Evolutionary conservation across 1,284 basidiomycete genomes (phyloP).

Genomic region (Irpex sp.): DNA sequence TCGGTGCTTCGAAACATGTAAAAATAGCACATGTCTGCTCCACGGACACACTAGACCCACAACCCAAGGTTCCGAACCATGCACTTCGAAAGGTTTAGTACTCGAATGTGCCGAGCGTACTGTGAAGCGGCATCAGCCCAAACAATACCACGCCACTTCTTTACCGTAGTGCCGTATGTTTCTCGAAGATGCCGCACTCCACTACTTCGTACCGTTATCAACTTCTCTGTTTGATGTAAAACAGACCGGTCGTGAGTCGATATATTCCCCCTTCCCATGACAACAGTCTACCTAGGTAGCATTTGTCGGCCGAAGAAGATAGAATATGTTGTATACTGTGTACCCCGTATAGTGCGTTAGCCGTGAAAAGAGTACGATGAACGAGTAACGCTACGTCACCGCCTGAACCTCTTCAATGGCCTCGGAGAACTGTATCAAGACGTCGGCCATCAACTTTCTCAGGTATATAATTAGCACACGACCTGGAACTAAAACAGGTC

Average conservation of each 20-base stretch:
- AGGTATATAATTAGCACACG: background rate
- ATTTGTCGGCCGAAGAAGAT: background rate
- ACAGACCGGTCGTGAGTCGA: too few species aligned
- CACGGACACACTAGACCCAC: background rate
- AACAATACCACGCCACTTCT: background rate
- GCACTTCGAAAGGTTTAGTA: background rate
- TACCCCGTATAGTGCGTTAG: background rate
- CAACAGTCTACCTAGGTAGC: background rate
- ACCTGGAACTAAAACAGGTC: background rate
- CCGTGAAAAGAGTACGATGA: background rate
- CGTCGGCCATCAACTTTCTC: background rate
- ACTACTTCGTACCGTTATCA: background rate
- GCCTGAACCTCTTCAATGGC: background rate
- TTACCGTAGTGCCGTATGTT: background rate
- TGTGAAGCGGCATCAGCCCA: background rate
- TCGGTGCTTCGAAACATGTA: background rate
- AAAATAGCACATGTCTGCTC: background rate
- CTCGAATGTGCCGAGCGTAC: background rate
- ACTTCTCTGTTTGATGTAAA: background rate
- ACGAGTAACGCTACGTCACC: background rate
- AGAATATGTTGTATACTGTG: background rate
- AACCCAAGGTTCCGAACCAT: background rate
- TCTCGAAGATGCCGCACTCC: background rate
- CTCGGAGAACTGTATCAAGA: background rate
- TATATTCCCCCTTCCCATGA: background rate